Percentiles rank a stretch among this genome's conserved stretches.
phyloP scores from a whole-genome alignment of 1,284 basidiomycete species.

The Pseudozyma hubeiensis region DNA sequence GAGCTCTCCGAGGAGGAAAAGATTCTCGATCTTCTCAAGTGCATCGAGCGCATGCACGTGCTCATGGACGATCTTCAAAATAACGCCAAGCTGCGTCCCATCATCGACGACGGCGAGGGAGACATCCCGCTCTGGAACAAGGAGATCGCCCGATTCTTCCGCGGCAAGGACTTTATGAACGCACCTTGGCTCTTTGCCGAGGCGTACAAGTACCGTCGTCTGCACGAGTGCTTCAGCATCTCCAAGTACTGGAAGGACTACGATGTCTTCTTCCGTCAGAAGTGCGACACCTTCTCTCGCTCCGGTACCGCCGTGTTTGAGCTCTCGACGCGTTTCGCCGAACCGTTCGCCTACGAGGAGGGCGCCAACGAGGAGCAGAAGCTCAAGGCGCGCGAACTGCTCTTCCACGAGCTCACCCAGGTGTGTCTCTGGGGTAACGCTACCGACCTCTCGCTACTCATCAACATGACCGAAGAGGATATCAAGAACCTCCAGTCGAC shows the following conservation, averaged over 20 bases:
- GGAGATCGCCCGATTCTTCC: constrained; percentile 77
- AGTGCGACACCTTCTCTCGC: constrained; percentile 94
- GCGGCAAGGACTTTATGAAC: constrained; percentile 97
- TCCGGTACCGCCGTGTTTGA: constrained; percentile 94
- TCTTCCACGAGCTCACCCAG: constrained; percentile 95
- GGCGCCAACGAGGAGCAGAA: constrained; percentile 75
- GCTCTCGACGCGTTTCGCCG: constrained; percentile 89
- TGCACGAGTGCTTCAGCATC: constrained; percentile 94
- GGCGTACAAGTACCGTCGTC: constrained; percentile 94
- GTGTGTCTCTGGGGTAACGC: constrained; percentile 48
- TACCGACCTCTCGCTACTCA: constrained; percentile 94
- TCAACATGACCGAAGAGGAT: constrained; percentile 99
- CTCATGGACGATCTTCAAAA: constrained; percentile 70
- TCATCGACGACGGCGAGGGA: constrained; percentile 90
- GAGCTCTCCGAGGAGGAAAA: constrained; percentile 79
- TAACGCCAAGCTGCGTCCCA: constrained; percentile 74
- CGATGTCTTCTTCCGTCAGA: constrained; percentile 71
- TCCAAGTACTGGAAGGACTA: constrained; percentile 89
- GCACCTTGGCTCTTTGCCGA: constrained; percentile 76
- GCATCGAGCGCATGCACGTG: constrained; percentile 75
- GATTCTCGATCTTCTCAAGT: constrained; percentile 85
- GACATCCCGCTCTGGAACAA: constrained; percentile 98
- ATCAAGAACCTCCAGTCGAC: constrained; percentile 98
- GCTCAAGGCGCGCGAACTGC: constrained; percentile 81
- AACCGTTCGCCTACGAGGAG: constrained; percentile 79